Evolutionary conservation across 2,329 filamentous ascomycete genomes (phyloP).

Genomic region (Arthrobotrys megalospora): DNA sequence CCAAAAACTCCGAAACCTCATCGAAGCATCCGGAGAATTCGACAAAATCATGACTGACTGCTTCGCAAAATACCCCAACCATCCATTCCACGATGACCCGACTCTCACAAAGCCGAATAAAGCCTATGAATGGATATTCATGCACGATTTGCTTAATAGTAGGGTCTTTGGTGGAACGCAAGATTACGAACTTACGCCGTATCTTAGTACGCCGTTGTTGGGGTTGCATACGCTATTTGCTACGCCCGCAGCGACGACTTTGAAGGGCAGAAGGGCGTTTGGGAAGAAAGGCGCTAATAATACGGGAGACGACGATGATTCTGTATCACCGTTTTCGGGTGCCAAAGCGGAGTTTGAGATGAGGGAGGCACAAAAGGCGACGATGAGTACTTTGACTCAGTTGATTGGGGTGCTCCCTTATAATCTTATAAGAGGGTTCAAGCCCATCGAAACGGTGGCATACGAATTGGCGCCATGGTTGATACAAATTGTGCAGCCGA

Average conservation of each 20-base stretch:
- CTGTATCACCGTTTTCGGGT: slow-evolving; percentile 81
- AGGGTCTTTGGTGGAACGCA: slow-evolving; percentile 82
- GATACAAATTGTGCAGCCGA: slow-evolving; percentile 85
- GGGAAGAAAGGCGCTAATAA: slow-evolving; percentile 65
- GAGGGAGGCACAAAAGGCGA: slow-evolving; percentile 84
- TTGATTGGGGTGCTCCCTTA: slow-evolving; percentile 81
- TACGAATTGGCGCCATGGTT: slow-evolving; percentile 86
- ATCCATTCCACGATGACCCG: slow-evolving; percentile 93
- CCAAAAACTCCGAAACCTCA: slow-evolving; percentile 79
- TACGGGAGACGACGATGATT: slow-evolving; percentile 69
- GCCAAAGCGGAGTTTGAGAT: slow-evolving; percentile 86
- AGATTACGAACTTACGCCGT: slow-evolving; percentile 92
- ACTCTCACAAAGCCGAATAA: slow-evolving; percentile 88
- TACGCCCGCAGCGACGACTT: slow-evolving; percentile 68
- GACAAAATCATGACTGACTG: slow-evolving; percentile 86
- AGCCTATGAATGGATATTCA: slow-evolving; percentile 95
- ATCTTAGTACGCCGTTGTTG: slow-evolving; percentile 86
- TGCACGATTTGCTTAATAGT: slow-evolving; percentile 82
- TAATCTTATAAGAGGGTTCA: slow-evolving; percentile 60
- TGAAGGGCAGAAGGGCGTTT: slow-evolving; percentile 66
- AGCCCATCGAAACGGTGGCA: slow-evolving; percentile 48
- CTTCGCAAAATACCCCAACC: slow-evolving; percentile 86
- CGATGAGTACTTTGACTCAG: slow-evolving; percentile 79
- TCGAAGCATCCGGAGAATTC: slow-evolving; percentile 83
- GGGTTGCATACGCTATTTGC: slow-evolving; percentile 91